These are phyloP conservation scores for Leccinum subgranulosum DNA, from an alignment of 768 basidiomycete genomes.

Conservation along the genomic window DNA sequence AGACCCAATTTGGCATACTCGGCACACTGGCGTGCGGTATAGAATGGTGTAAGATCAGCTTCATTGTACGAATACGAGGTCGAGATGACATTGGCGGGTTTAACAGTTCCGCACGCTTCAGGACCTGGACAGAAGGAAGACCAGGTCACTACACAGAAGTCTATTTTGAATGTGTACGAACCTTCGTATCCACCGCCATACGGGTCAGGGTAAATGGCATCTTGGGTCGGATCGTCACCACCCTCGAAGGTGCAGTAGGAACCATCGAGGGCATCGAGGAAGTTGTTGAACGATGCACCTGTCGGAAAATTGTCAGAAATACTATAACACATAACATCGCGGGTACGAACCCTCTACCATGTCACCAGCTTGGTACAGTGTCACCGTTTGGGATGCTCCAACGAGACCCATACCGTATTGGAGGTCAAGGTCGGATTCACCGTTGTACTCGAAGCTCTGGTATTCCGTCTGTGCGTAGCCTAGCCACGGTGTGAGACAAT, in stretches of 20 bases:
- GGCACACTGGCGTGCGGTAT: slow-evolving; percentile 39
- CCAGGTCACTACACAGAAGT: background rate
- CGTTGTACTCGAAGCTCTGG: slow-evolving; percentile 21
- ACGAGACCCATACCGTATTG: slow-evolving; percentile 30
- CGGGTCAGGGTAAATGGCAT: slow-evolving; percentile 26
- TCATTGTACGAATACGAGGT: slow-evolving; percentile 41
- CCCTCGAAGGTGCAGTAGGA: slow-evolving; percentile 35
- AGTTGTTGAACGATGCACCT: slow-evolving; percentile 31
- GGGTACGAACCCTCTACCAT: slow-evolving; percentile 20
- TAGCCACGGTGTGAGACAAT: slow-evolving; percentile 6
- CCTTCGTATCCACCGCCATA: slow-evolving; percentile 22
- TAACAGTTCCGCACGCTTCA: slow-evolving; percentile 36
- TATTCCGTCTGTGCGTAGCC: background rate
- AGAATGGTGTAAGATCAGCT: slow-evolving; percentile 31
- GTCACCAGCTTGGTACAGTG: slow-evolving; percentile 32
- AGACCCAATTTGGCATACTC: slow-evolving; percentile 47
- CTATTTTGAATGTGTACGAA: background rate
- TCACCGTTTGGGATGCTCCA: slow-evolving; percentile 22
- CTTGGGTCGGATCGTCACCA: slow-evolving; percentile 31
- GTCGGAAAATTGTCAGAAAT: background rate
- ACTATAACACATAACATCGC: background rate
- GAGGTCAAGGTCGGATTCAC: slow-evolving; percentile 33
- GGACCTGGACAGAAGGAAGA: slow-evolving; percentile 14
- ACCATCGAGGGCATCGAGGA: slow-evolving; percentile 34
- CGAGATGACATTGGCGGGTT: slow-evolving; percentile 38